Evolutionary conservation across 73 alveolate genomes (phyloP), one percentile per base, ranked within the genome.

Genomic region (Paramecium pentaurelia): DNA sequence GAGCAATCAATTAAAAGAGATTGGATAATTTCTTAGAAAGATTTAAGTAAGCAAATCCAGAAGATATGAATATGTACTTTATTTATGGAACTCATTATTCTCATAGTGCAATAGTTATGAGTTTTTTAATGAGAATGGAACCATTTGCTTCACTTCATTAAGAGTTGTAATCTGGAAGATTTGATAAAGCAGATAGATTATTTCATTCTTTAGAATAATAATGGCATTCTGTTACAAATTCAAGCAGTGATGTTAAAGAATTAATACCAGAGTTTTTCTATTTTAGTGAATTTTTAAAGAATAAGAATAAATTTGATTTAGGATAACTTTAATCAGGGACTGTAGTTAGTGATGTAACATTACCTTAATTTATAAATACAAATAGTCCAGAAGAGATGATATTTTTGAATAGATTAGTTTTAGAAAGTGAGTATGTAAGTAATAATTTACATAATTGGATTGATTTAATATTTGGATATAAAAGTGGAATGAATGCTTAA

Each of bases 201-300:
- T 96, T 96, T 90, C 94, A 93, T 92, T 93, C 97, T 3, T 68
- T 96, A 37, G 88, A 95, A 40, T 89, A 51, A 70, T 86, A 97
- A 44, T 96, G 96, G 94, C 89, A 92, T 14, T 93, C 97, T 32
- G 95, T 95, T 5, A 59, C 75, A 51, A 75, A 95, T 7, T 94
- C 93, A 49, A 88, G 95, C 59, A 87, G 95, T 4, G 99, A 98
- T 95, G 93, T 95, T 60, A 98, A 98, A 95, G 99, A 98, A 93
- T 93, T 98, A 64, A 97, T 97, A 36, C 99, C 99, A 2, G 99
- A 98, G 93, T 95, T 97, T 86, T 98, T 88, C 49, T 94, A 95
- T 47, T 92, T 95, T 54, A 98, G 98, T 27, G 98, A 95, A 75
- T 86, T 95, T 92, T 93, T 96, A 86, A 71, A 85, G 10, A 96